Evolutionary conservation across 441 rosid genomes (phyloP).

Genomic region (Daphne laureola): DNA sequence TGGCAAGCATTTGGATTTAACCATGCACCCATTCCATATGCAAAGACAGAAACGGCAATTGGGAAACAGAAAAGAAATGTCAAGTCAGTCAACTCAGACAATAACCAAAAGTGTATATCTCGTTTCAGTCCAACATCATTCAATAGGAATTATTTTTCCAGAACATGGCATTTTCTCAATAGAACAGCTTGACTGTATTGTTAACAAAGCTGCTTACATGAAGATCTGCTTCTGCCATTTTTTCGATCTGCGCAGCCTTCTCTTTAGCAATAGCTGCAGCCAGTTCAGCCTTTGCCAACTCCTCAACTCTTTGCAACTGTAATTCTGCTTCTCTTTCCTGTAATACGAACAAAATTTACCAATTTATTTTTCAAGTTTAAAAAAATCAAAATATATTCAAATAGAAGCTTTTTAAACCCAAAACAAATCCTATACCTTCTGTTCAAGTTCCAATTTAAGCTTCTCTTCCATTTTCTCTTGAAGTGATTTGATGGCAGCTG

Average conservation of each 20-base stretch:
- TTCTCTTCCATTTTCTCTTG: constrained; percentile 88
- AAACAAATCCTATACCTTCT: constrained; percentile 42
- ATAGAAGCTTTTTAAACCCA: constrained; percentile 6
- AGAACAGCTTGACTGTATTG: background rate
- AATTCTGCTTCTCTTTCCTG: constrained; percentile 74
- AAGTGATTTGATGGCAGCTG: constrained; percentile 66
- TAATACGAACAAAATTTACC: constrained; percentile 16
- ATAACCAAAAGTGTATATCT: background rate
- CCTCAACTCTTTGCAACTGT: constrained; percentile 49
- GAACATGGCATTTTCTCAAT: background rate
- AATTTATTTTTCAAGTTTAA: constrained; percentile 17
- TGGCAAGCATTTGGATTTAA: too few species aligned
- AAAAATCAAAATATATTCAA: constrained; percentile 12
- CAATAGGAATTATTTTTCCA: too few species aligned
- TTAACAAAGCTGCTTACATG: constrained; percentile 42
- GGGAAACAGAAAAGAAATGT: background rate
- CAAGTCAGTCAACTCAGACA: background rate
- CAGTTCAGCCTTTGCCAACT: constrained; percentile 75
- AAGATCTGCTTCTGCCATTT: constrained; percentile 86
- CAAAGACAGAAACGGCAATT: background rate
- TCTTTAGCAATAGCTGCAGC: constrained; percentile 66
- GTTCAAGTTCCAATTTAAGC: constrained; percentile 66
- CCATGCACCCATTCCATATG: background rate
- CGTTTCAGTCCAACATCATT: background rate
- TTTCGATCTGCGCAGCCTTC: constrained; percentile 83